phyloP scores from a whole-genome alignment of 345 rosid species.

The Passiflora organensis region DNA sequence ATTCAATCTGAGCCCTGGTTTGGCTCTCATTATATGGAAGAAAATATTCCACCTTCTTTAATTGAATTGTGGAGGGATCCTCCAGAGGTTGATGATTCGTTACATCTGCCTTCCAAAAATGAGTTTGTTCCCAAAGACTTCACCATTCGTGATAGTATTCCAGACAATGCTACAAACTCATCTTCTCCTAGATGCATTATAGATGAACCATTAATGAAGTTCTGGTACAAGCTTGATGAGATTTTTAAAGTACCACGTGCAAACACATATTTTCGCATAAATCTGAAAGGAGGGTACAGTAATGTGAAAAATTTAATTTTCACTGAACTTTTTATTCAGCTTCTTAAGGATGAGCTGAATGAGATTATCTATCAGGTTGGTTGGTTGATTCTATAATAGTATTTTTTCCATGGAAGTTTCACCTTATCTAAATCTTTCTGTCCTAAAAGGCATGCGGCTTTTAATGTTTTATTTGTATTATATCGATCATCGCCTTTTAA shows the following conservation, averaged over 20 bases:
- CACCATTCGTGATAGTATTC: constrained; percentile 49
- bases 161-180: constrained; percentile 19
- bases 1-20: constrained; percentile 81
- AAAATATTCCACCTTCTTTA: constrained; percentile 57
- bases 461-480: background rate
- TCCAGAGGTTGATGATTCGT: constrained; percentile 52
- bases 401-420: no score
- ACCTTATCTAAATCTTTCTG: no score
- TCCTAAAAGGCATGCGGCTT: no score
- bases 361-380: constrained; percentile 86
- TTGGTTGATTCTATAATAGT: background rate
- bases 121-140: constrained; percentile 85
- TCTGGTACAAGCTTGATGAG: constrained; percentile 92
- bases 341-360: constrained; percentile 90
- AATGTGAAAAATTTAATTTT: constrained; percentile 62
- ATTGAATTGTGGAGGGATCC: constrained; percentile 80
- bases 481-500: background rate
- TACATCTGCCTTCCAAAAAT: constrained; percentile 77
- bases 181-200: constrained; percentile 60
- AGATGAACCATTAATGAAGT: constrained; percentile 72
- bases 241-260: constrained; percentile 85
- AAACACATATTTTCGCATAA: constrained; percentile 74
- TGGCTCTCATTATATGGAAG: constrained; percentile 65
- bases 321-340: constrained; percentile 74
- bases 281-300: constrained; percentile 72